phyloP scores from a whole-genome alignment of 768 basidiomycete species.

The Boletus tylopilopsis region DNA sequence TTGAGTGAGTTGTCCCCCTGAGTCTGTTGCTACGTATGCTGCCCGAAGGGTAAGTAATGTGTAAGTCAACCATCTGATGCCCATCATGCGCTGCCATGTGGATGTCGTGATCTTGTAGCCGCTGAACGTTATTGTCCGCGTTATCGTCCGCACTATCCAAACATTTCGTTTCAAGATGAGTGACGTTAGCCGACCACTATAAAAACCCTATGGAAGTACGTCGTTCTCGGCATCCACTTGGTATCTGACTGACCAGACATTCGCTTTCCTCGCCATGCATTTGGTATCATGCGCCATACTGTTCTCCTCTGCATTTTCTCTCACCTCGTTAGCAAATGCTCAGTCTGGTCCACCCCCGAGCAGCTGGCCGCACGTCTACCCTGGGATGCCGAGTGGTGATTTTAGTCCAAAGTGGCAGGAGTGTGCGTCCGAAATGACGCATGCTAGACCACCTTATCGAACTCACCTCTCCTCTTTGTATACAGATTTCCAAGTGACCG shows the following conservation, averaged over 20 bases:
- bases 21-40: no score
- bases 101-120: no score
- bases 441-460: not conserved
- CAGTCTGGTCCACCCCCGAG: constrained; percentile 27
- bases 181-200: no score
- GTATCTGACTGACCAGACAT: constrained; percentile 2
- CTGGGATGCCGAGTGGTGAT: constrained; percentile 41
- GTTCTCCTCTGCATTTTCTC: not conserved
- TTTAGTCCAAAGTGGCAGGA: constrained; percentile 59
- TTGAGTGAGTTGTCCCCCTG: no score
- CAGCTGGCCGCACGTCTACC: constrained; percentile 40
- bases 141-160: no score
- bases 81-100: no score
- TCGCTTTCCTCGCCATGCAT: constrained; percentile 18
- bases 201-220: no score
- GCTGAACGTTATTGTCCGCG: no score
- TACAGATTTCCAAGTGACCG: constrained; percentile 58
- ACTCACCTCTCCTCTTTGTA: not conserved
- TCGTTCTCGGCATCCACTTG: not conserved
- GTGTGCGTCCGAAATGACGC: constrained; percentile 39
- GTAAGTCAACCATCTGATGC: no score
- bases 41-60: no score
- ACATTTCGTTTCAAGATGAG: no score
- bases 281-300: constrained; percentile 10
- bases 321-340: constrained; percentile 15